Percentiles rank a stretch among this genome's conserved stretches.
These are phyloP conservation scores for Hyaloscypha finlandica DNA, from an alignment of 495 filamentous ascomycete species.

Conservation along the genomic window DNA sequence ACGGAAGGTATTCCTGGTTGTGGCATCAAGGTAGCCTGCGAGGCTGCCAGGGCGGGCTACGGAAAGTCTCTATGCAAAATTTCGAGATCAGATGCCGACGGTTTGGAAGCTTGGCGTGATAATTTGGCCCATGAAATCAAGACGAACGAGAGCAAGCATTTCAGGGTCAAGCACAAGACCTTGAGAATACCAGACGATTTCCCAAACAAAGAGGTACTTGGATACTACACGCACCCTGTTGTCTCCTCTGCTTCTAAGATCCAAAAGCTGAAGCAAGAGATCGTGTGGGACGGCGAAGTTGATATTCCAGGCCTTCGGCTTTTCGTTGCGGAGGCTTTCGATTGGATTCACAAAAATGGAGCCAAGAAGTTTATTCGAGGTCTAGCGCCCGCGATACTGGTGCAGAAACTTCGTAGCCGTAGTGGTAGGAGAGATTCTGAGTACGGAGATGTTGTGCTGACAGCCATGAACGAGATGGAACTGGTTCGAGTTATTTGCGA, in stretches of 20 bases:
- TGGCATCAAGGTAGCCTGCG: conserved; percentile 82
- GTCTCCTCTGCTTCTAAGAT: conserved; percentile 68
- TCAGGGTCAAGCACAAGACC: conserved; percentile 70
- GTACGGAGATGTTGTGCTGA: conserved; percentile 44
- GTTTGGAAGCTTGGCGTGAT: conserved; percentile 70
- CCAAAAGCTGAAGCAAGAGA: conserved; percentile 51
- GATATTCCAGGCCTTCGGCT: conserved; percentile 67
- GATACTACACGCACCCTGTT: conserved; percentile 83
- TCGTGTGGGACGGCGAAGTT: conserved; percentile 65
- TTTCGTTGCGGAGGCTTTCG: conserved; percentile 78
- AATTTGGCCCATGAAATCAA: conserved; percentile 72
- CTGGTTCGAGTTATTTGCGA: conserved; percentile 65
- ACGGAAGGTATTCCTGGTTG: conserved; percentile 87
- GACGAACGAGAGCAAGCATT: conserved; percentile 83
- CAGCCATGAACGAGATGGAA: conserved; percentile 45
- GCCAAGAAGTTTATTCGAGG: conserved; percentile 83
- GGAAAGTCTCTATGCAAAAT: conserved; percentile 72
- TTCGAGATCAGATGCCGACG: conserved; percentile 50
- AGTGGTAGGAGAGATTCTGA: conserved; percentile 25
- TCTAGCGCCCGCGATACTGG: conserved; percentile 76
- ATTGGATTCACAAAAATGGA: conserved; percentile 77
- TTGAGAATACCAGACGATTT: conserved; percentile 80
- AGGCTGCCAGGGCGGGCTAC: conserved; percentile 88
- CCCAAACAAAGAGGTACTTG: conserved; percentile 73
- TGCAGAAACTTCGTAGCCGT: conserved; percentile 59